phyloP scores from a whole-genome alignment of 1,284 basidiomycete genomes.

The Violaceomyces palustris region DNA sequence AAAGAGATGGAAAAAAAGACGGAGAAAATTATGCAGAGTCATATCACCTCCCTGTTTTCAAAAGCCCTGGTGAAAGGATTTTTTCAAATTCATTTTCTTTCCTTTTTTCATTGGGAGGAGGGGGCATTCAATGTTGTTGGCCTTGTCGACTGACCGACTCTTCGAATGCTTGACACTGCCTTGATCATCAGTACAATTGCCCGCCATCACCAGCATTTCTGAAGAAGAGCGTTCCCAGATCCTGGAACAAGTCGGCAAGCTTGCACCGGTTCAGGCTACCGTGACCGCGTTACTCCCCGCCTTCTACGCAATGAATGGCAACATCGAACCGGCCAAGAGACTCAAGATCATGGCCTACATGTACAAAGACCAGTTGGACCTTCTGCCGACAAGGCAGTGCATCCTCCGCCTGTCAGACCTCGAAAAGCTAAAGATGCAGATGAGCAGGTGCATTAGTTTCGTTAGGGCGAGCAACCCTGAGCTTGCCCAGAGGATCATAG shows the following conservation, averaged over 20 bases:
- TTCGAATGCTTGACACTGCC: not conserved
- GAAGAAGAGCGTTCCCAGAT: slow-evolving; percentile 41
- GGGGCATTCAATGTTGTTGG: too few species aligned
- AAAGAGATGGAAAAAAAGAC: not conserved
- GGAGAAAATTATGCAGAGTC: too few species aligned
- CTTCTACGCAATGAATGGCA: slow-evolving; percentile 48
- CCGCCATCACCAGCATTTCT: slow-evolving; percentile 41
- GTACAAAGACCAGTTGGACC: slow-evolving; percentile 47
- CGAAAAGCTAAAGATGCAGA: slow-evolving; percentile 50
- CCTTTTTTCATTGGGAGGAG: too few species aligned
- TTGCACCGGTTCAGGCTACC: slow-evolving; percentile 39
- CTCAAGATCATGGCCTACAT: slow-evolving; percentile 51
- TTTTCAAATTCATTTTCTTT: too few species aligned
- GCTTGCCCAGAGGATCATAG: slow-evolving; percentile 35
- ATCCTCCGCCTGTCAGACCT: slow-evolving; percentile 41
- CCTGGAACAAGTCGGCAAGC: slow-evolving; percentile 38
- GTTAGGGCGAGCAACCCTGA: slow-evolving; percentile 44
- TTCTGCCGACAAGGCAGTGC: slow-evolving; percentile 38
- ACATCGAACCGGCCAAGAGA: slow-evolving; percentile 44
- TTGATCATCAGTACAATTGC: slow-evolving; percentile 21
- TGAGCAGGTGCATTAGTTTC: slow-evolving; percentile 49
- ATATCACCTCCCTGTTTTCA: too few species aligned
- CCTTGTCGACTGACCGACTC: not conserved
- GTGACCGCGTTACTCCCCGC: slow-evolving; percentile 45
- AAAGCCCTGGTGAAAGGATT: too few species aligned